Percentiles rank a stretch among this genome's conserved stretches.
These are phyloP conservation scores for Gynostemma pentaphyllum DNA, from an alignment of 306 rosid genomes.

Conservation along the genomic window DNA sequence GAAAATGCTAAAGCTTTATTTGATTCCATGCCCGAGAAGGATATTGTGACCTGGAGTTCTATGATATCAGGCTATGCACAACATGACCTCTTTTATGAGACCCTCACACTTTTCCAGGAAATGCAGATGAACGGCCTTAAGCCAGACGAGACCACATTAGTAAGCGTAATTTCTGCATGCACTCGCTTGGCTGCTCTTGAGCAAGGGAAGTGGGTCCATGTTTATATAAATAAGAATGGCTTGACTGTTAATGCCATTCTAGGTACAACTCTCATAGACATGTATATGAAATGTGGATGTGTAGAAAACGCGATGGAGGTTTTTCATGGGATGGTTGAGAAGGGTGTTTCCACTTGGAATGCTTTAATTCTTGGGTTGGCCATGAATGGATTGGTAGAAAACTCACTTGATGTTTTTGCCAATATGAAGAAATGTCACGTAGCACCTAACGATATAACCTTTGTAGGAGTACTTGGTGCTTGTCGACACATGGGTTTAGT, in stretches of 20 bases:
- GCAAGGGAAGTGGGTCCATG: slow-evolving; percentile 66
- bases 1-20: slow-evolving; percentile 49
- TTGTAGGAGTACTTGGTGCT: slow-evolving; percentile 72
- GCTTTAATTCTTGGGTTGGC: slow-evolving; percentile 74
- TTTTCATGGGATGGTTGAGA: slow-evolving; percentile 45
- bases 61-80: slow-evolving; percentile 74
- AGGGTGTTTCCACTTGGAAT: slow-evolving; percentile 71
- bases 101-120: slow-evolving; percentile 50
- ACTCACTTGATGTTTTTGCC: slow-evolving; percentile 46
- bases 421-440: slow-evolving; percentile 38
- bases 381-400: slow-evolving; percentile 53
- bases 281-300: slow-evolving; percentile 75
- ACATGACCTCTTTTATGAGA: slow-evolving; percentile 41
- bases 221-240: slow-evolving; percentile 44
- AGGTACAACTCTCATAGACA: slow-evolving; percentile 33
- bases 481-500: slow-evolving; percentile 88
- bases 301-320: slow-evolving; percentile 53
- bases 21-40: slow-evolving; percentile 56
- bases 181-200: slow-evolving; percentile 61
- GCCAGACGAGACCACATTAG: slow-evolving; percentile 60
- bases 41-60: slow-evolving; percentile 72
- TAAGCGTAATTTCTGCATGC: slow-evolving; percentile 64
- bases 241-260: slow-evolving; percentile 20
- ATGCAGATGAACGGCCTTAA: slow-evolving; percentile 50
- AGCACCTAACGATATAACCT: slow-evolving; percentile 66